Evolutionary conservation across 176 grass and related monocot genomes (phyloP).

Genomic region (Oryza brachyantha): DNA sequence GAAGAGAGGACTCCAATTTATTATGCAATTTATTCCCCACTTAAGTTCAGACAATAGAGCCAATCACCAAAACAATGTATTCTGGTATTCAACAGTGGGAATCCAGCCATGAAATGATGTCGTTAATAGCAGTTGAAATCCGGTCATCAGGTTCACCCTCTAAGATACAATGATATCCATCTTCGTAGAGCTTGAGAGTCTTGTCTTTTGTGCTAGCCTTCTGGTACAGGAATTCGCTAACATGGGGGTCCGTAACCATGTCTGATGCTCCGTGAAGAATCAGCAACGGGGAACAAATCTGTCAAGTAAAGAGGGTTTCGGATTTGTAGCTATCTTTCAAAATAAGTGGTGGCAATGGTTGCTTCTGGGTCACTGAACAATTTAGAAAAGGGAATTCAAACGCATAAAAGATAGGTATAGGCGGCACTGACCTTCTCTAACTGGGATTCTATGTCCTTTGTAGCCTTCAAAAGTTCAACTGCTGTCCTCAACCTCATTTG

Average conservation of each 20-base stretch:
- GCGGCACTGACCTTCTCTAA: slow-evolving; percentile 55
- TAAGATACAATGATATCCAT: slow-evolving; percentile 71
- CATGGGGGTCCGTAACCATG: slow-evolving; percentile 83
- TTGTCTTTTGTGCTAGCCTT: slow-evolving; percentile 75
- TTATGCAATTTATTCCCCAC: slow-evolving; percentile 4
- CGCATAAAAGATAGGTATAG: slow-evolving; percentile 4
- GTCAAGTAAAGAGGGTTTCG: slow-evolving; percentile 1
- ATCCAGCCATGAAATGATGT: slow-evolving; percentile 91
- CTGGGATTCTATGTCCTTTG: slow-evolving; percentile 85
- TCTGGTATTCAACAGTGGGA: slow-evolving; percentile 42
- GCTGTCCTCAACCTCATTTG: slow-evolving; percentile 95
- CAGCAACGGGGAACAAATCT: slow-evolving; percentile 76
- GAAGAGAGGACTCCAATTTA: neutral
- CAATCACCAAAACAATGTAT: neutral
- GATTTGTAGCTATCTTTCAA: neutral
- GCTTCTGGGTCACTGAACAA: slow-evolving; percentile 14
- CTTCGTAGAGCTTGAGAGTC: slow-evolving; percentile 83
- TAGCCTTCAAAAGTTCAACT: slow-evolving; percentile 84
- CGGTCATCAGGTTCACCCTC: slow-evolving; percentile 84
- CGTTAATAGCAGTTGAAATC: slow-evolving; percentile 65
- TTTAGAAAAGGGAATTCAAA: neutral
- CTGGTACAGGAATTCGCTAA: slow-evolving; percentile 76
- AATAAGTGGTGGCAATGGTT: neutral
- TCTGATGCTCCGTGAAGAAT: slow-evolving; percentile 97
- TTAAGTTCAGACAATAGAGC: neutral